phyloP scores from a whole-genome alignment of 2,329 filamentous ascomycete genomes.

The Xylaria sp. region DNA sequence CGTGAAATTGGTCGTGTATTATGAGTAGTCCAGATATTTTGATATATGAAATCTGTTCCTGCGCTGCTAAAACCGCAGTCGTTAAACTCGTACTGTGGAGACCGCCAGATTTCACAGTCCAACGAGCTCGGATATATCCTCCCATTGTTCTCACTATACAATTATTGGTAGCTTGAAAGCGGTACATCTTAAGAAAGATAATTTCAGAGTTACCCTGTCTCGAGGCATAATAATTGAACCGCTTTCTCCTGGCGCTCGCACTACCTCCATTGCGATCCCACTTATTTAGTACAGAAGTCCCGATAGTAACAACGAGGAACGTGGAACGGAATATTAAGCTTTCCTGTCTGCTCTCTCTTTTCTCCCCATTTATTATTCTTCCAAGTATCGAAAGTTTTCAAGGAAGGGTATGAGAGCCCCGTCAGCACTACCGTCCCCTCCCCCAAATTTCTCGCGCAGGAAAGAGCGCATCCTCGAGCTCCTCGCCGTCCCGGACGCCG shows the following conservation, averaged over 20 bases:
- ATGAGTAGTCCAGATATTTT: not conserved
- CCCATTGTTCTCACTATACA: not conserved
- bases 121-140: not conserved
- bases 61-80: not conserved
- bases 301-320: not conserved
- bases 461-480: conserved; percentile 79
- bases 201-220: not conserved
- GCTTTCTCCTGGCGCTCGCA: not conserved
- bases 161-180: not conserved
- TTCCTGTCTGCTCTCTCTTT: not conserved
- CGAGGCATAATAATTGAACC: too few relatives aligned
- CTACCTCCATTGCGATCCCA: not conserved
- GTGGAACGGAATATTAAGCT: not conserved
- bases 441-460: conserved; percentile 63
- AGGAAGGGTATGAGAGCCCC: conserved; percentile 8
- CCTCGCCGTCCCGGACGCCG: conserved; percentile 73
- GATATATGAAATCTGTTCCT: not conserved
- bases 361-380: not conserved
- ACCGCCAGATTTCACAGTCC: conserved; percentile 14
- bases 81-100: conserved; percentile 25
- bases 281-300: not conserved
- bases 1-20: not conserved
- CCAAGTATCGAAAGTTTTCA: not conserved
- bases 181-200: not conserved
- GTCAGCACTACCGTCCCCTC: conserved; percentile 31